Base-by-base conservation (phyloP, 192 early-diverging fungal species). In the Gonapodya prolifera region DNA sequence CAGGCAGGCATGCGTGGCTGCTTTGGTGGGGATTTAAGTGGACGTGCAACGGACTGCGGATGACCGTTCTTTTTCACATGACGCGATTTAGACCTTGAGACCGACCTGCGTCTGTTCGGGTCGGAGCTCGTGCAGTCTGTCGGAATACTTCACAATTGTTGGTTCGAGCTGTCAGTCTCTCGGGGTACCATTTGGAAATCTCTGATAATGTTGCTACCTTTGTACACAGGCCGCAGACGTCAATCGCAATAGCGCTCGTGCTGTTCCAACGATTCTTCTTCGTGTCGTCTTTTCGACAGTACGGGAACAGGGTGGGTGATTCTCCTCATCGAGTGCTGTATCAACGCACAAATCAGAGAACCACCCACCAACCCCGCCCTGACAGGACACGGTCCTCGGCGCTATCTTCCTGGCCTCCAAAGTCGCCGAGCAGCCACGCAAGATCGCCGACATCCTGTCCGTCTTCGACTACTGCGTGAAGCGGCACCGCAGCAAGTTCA, bases 201-300 rank as follows among this genome's bases (percentile, higher is more conserved):
- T n/a, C n/a, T n/a, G n/a, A n/a, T n/a, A n/a, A n/a, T n/a, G n/a
- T n/a, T n/a, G n/a, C n/a, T n/a, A n/a, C n/a, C n/a, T n/a, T n/a
- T n/a, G n/a, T n/a, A n/a, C 69, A 79, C 81, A 95, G 96, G 28
- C 95, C 96, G 2, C 97, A 99, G 75, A 91, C 92, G 13, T 91
- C 94, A 0, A 93, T 96, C 87, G 95, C 96, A n/a, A 97, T 94
- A 35, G 95, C 96, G 0, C 96, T 98, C 81, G 91, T 96, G 0
- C 84, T 99, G 35, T 91, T 98, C 34, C 94, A 96, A 73, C 91
- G 96, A 0, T 98, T 98, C 89, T 99, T 91, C 82, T 94, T 87
- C 75, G 78, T 92, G 36, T 89, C 93, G 0, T 88, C 93, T 0
- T 80, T 95, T n/a, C 88, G 85, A 69, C 80, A 91, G 34, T 92